Percentiles rank a stretch among this genome's conserved stretches.
These are phyloP conservation scores for Fraxinus platypoda DNA, from an alignment of 305 asterid genomes.

Conservation along the genomic window DNA sequence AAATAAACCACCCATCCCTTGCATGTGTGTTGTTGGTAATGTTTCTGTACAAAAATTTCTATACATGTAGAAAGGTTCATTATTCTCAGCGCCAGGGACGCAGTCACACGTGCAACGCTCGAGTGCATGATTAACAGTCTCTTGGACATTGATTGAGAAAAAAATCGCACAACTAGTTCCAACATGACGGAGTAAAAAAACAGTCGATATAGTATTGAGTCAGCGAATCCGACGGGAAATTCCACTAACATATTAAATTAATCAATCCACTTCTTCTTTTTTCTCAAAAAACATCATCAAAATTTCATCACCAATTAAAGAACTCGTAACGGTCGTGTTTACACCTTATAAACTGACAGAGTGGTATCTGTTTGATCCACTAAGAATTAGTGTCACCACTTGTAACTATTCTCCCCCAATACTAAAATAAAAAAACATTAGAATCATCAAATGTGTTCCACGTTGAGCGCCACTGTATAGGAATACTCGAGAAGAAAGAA, in stretches of 20 bases:
- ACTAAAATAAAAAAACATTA: not conserved
- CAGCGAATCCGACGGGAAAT: not conserved
- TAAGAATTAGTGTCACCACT: not conserved
- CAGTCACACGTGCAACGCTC: not conserved
- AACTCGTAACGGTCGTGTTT: not conserved
- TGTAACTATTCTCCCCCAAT: not conserved
- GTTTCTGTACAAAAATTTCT: no score
- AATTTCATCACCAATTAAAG: not conserved
- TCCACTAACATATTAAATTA: not conserved
- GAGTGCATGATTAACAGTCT: not conserved
- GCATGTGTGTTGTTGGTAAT: no score
- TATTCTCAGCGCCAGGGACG: not conserved
- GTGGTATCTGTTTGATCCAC: conserved; percentile 18
- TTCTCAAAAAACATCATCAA: not conserved
- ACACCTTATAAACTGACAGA: not conserved
- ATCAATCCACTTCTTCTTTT: not conserved
- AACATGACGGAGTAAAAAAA: not conserved
- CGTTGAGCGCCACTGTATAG: not conserved
- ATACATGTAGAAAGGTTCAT: no score
- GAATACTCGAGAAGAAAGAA: conserved; percentile 5
- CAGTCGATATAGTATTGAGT: not conserved
- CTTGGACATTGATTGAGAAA: not conserved
- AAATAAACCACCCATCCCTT: no score
- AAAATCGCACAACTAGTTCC: not conserved
- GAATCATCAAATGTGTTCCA: not conserved